Evolutionary conservation across 208 protist species (phyloP).

Genomic region (Crithidia fasciculata): DNA sequence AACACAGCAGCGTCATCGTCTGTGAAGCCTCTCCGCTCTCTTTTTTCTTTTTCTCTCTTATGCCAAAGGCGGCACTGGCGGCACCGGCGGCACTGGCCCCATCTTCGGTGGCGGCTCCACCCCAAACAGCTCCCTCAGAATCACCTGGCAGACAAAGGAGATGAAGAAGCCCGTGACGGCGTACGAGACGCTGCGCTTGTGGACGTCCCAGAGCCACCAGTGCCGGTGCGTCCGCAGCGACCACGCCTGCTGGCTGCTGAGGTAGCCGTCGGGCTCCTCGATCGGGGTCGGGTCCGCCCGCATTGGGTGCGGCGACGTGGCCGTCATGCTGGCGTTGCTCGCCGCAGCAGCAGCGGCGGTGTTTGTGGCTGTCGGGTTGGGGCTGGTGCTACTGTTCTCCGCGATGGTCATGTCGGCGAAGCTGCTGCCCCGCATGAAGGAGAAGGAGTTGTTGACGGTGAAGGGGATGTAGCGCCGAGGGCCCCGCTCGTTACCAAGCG

Average conservation of each 20-base stretch:
- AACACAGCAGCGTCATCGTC: too few species aligned
- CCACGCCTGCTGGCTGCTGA: slow-evolving; percentile 50
- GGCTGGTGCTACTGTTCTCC: neutral
- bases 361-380: neutral
- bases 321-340: neutral
- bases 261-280: slow-evolving; percentile 44
- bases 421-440: slow-evolving; percentile 16
- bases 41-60: neutral
- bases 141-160: slow-evolving; percentile 45
- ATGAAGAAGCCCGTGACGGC: slow-evolving; percentile 48
- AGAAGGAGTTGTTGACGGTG: slow-evolving; percentile 41
- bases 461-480: slow-evolving; percentile 22
- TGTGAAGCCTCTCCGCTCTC: neutral
- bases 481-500: slow-evolving; percentile 42
- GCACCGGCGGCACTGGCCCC: neutral
- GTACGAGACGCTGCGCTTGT: slow-evolving; percentile 58
- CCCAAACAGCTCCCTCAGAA: slow-evolving; percentile 43
- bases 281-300: slow-evolving; percentile 17
- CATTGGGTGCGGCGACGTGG: neutral
- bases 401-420: neutral
- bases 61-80: neutral
- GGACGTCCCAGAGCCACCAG: slow-evolving; percentile 80
- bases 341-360: neutral
- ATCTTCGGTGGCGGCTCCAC: slow-evolving; percentile 5
- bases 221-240: slow-evolving; percentile 66